Evolutionary conservation across 1,284 basidiomycete species (phyloP).

Genomic region (Boletellus sp.): DNA sequence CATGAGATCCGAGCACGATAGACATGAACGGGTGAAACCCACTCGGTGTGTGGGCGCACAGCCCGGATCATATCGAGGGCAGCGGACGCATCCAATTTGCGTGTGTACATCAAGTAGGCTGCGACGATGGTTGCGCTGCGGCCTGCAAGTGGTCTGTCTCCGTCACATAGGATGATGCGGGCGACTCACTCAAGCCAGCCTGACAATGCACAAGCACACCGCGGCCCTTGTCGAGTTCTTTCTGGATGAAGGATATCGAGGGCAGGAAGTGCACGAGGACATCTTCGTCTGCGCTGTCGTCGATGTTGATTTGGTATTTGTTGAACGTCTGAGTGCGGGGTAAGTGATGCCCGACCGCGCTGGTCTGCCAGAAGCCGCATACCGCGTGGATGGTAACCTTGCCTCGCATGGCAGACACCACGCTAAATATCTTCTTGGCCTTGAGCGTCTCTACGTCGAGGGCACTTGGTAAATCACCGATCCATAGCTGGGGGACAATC

Average conservation of each 20-base stretch:
- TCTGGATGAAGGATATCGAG: slow-evolving; percentile 76
- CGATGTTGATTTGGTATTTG: slow-evolving; percentile 65
- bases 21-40: slow-evolving; percentile 25
- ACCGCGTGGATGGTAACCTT: slow-evolving; percentile 64
- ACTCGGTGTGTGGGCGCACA: slow-evolving; percentile 69
- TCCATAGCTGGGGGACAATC: slow-evolving; percentile 61
- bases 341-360: not conserved
- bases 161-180: not conserved
- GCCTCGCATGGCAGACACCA: slow-evolving; percentile 70
- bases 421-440: slow-evolving; percentile 61
- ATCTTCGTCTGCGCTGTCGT: slow-evolving; percentile 69
- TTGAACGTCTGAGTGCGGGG: slow-evolving; percentile 54
- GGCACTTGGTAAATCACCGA: slow-evolving; percentile 58
- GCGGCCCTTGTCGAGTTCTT: slow-evolving; percentile 67
- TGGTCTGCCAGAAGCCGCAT: slow-evolving; percentile 13
- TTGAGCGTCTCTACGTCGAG: slow-evolving; percentile 51
- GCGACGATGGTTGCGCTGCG: slow-evolving; percentile 79
- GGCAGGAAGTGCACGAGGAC: slow-evolving; percentile 73
- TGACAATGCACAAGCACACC: slow-evolving; percentile 85
- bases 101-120: slow-evolving; percentile 80
- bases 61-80: slow-evolving; percentile 68
- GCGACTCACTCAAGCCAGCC: slow-evolving; percentile 75
- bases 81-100: slow-evolving; percentile 56
- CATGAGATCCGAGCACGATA: slow-evolving; percentile 7
- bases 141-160: slow-evolving; percentile 40